A percentile compares a stretch with the other conserved stretches of the same genome.
Evolutionary conservation across 2,329 filamentous ascomycete species (phyloP).

Genomic region (Clarireedia hainanense): DNA sequence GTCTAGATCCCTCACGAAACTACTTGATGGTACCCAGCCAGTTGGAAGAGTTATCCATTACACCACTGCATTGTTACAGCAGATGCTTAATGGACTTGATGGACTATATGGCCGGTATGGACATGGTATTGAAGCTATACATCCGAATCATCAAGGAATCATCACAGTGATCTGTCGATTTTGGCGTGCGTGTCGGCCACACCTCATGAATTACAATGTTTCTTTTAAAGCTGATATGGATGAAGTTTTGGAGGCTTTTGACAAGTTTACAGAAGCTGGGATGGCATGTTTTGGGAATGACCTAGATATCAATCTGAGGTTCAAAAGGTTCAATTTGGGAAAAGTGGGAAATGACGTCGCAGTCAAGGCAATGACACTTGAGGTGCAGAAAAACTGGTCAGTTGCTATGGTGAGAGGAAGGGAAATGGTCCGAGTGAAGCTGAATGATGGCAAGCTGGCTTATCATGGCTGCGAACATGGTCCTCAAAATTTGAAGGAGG

Average conservation of each 20-base stretch:
- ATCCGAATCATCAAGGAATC: conserved; percentile 15
- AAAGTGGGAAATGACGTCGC: conserved; percentile 4
- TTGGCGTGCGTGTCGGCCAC: conserved; percentile 18
- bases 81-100: conserved; percentile 17
- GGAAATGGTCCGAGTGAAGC: not conserved
- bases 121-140: conserved; percentile 6
- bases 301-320: not conserved
- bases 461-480: not conserved
- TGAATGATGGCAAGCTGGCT: not conserved
- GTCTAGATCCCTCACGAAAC: conserved; percentile 4
- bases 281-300: not conserved
- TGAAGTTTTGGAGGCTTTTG: not conserved
- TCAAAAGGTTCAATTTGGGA: not conserved
- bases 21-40: conserved; percentile 8
- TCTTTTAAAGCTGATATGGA: not conserved
- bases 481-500: conserved; percentile 1
- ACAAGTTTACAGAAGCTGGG: conserved; percentile 1
- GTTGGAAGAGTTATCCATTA: conserved; percentile 7
- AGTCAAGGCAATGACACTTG: not conserved
- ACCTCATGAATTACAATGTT: not conserved
- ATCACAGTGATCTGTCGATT: conserved; percentile 18
- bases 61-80: conserved; percentile 19
- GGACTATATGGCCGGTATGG: not conserved
- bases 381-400: conserved; percentile 6
- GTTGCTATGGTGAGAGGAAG: not conserved